These are phyloP conservation scores for Calonectria leucothoes DNA, from an alignment of 2,329 filamentous ascomycete species.

Conservation along the genomic window DNA sequence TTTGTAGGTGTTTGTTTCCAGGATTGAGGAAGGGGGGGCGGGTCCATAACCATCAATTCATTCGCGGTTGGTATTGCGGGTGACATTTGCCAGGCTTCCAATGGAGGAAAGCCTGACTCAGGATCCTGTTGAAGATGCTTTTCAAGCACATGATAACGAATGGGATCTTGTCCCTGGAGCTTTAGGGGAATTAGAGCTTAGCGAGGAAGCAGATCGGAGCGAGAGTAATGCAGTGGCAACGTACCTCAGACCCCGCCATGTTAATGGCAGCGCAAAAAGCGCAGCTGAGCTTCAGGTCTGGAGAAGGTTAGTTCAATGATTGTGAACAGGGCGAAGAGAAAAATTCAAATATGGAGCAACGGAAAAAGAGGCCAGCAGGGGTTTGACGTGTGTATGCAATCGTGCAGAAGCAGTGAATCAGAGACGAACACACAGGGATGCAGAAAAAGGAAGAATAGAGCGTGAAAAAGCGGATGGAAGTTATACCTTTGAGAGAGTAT, in stretches of 20 bases:
- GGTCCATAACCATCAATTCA: slow-evolving; percentile 37
- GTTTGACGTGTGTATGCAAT: not conserved
- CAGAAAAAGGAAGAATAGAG: too few relatives aligned
- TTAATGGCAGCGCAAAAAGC: not conserved
- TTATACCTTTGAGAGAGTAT: not conserved
- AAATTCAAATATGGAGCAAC: not conserved
- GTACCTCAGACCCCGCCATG: not conserved
- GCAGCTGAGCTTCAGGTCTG: not conserved
- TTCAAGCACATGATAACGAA: slow-evolving; percentile 13
- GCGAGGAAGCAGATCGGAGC: not conserved
- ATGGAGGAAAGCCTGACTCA: not conserved
- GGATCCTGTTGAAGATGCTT: not conserved
- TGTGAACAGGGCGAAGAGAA: not conserved
- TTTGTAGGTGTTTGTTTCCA: slow-evolving; percentile 20
- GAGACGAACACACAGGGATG: too few relatives aligned
- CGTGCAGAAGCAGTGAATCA: not conserved
- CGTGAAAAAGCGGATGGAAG: not conserved
- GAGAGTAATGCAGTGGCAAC: not conserved
- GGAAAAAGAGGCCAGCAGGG: not conserved
- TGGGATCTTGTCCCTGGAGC: not conserved
- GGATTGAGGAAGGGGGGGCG: slow-evolving; percentile 27
- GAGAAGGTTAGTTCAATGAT: not conserved
- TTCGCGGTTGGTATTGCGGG: slow-evolving; percentile 39
- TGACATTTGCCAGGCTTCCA: slow-evolving; percentile 23
- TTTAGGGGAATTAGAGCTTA: not conserved